phyloP scores from a whole-genome alignment of 768 basidiomycete genomes.

The Suillus subaureus region DNA sequence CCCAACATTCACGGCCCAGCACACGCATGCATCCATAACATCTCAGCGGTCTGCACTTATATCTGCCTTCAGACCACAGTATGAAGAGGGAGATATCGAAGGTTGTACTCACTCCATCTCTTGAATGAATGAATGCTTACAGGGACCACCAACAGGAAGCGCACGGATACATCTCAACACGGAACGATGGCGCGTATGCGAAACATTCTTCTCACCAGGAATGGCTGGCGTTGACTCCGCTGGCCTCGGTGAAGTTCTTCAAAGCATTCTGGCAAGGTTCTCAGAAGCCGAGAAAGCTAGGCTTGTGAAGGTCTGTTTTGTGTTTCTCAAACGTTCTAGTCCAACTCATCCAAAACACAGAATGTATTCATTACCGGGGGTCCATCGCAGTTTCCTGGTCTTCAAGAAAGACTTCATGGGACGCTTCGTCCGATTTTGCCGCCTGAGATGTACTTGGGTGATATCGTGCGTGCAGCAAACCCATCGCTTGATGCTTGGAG shows the following conservation, averaged over 20 bases:
- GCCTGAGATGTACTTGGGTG: constrained; percentile 68
- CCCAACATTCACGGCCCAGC: constrained; percentile 76
- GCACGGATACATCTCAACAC: constrained; percentile 86
- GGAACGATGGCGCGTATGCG: constrained; percentile 89
- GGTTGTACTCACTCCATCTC: constrained; percentile 36
- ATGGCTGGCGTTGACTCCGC: constrained; percentile 96
- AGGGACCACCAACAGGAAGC: constrained; percentile 41
- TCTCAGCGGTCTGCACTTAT: constrained; percentile 84
- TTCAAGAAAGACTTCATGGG: constrained; percentile 66
- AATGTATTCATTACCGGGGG: constrained; percentile 90
- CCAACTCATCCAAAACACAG: constrained; percentile 38
- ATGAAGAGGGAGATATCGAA: constrained; percentile 73
- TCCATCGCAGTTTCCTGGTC: constrained; percentile 72
- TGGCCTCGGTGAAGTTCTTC: constrained; percentile 90
- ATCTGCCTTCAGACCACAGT: constrained; percentile 80
- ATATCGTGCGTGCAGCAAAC: constrained; percentile 64
- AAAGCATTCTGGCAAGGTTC: constrained; percentile 79
- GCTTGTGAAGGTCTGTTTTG: constrained; percentile 67
- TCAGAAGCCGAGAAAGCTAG: constrained; percentile 63
- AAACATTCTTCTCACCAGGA: constrained; percentile 89
- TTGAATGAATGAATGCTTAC: not conserved
- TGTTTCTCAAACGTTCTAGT: not conserved
- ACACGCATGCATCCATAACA: constrained; percentile 80
- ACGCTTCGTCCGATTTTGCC: constrained; percentile 85
- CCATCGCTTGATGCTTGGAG: constrained; percentile 82